A percentile compares a stretch with the other conserved stretches of the same genome.
phyloP scores from a whole-genome alignment of 495 filamentous ascomycete species.

The Cenococcum geophilum region DNA sequence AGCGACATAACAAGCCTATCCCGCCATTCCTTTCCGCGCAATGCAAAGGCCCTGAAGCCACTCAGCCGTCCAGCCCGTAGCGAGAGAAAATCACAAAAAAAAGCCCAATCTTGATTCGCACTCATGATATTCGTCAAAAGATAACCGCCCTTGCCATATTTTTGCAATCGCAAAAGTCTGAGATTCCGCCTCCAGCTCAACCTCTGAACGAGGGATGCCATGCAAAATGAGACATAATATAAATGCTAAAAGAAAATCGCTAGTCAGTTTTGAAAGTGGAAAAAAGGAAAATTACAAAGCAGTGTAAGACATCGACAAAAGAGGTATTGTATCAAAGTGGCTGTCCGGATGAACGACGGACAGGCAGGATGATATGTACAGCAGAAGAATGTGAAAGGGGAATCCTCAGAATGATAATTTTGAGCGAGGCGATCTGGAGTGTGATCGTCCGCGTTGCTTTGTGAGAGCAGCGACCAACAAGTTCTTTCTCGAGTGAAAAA shows the following conservation, averaged over 20 bases:
- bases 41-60: no score
- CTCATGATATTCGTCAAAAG: not conserved
- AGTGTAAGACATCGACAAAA: not conserved
- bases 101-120: not conserved
- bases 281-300: not conserved
- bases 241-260: not conserved
- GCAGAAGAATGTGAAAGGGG: not conserved
- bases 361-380: not conserved
- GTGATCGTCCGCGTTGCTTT: not conserved
- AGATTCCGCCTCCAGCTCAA: constrained; percentile 3
- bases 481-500: not conserved
- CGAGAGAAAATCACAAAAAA: no score
- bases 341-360: not conserved
- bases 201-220: constrained; percentile 4
- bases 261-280: not conserved
- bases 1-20: no score
- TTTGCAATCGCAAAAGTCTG: not conserved
- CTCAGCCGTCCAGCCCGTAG: no score
- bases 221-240: constrained; percentile 1
- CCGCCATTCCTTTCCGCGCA: no score
- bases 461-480: constrained; percentile 31
- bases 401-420: not conserved
- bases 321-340: not conserved
- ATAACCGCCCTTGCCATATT: not conserved
- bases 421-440: not conserved